Conservation (phyloP, 305 asterid species). For the Fraxinus nigra region DNA sequence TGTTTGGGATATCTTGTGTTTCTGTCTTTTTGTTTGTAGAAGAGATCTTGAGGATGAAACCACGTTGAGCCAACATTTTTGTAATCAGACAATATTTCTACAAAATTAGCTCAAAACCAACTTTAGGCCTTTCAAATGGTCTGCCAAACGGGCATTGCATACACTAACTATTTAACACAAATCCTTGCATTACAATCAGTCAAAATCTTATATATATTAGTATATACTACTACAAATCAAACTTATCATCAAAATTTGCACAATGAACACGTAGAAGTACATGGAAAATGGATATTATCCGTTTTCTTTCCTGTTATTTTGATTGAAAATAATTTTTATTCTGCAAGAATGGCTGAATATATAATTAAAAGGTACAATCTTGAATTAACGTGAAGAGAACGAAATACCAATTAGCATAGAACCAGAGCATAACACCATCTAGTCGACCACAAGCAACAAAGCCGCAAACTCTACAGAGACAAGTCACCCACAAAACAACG, state of each 20-base stretch:
- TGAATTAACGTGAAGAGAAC: not conserved
- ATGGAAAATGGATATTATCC: not conserved
- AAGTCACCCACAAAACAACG: not conserved
- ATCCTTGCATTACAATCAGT: not conserved
- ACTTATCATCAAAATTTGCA: not conserved
- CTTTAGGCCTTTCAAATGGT: not conserved
- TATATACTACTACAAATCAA: not conserved
- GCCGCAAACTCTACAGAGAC: not conserved
- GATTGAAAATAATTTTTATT: not conserved
- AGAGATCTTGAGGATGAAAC: not conserved
- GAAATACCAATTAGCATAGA: not conserved
- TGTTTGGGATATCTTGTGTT: not conserved
- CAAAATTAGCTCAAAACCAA: not conserved
- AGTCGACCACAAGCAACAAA: not conserved
- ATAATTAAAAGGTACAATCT: not conserved
- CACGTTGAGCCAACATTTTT: not conserved
- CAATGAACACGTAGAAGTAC: not conserved
- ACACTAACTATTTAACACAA: not conserved
- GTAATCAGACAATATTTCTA: not conserved
- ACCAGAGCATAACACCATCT: not conserved
- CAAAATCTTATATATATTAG: not conserved
- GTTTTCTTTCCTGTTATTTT: not conserved
- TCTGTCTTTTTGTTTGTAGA: not conserved
- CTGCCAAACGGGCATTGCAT: not conserved
- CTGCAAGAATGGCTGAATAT: not conserved